A percentile compares a stretch with the other conserved stretches of the same genome.
Evolutionary conservation across 768 basidiomycete species (phyloP).

Genomic region (Arthromyces matolae): DNA sequence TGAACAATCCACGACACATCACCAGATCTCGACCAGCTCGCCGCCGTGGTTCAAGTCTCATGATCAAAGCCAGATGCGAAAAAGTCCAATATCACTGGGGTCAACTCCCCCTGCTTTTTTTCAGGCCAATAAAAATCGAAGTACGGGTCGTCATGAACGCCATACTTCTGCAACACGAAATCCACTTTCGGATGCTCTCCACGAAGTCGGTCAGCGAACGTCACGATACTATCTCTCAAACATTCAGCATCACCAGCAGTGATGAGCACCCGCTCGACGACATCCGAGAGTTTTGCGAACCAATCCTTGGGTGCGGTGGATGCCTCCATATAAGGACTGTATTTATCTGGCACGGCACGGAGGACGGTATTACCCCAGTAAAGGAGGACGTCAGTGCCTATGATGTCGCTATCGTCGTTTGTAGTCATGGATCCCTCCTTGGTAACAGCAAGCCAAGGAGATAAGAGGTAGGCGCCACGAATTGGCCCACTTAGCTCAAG

Average conservation of each 20-base stretch:
- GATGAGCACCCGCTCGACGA: conserved; percentile 32
- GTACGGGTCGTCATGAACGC: conserved; percentile 35
- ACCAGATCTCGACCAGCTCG: too few relatives aligned
- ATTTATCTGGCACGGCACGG: conserved; percentile 17
- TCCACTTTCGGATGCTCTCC: conserved; percentile 17
- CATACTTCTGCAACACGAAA: conserved; percentile 28
- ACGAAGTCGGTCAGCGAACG: conserved; percentile 19
- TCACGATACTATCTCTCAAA: conserved; percentile 29
- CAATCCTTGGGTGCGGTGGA: conserved; percentile 27
- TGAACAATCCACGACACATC: too few relatives aligned
- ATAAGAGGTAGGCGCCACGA: conserved; percentile 27
- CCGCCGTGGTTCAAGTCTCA: too few relatives aligned
- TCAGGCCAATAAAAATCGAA: conserved; percentile 26
- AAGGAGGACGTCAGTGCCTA: conserved; percentile 9
- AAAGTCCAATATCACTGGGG: conserved; percentile 20
- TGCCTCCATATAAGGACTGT: conserved; percentile 30
- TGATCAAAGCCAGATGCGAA: conserved; percentile 6
- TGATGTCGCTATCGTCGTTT: conserved; percentile 18
- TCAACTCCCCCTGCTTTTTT: conserved; percentile 18
- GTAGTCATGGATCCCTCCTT: conserved; percentile 11
- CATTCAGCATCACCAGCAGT: conserved; percentile 34
- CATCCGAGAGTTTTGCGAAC: conserved; percentile 28
- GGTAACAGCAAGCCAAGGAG: conserved; percentile 26
- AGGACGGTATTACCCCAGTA: conserved; percentile 16
- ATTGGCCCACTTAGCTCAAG: conserved; percentile 18